Base-by-base conservation (phyloP, 257 asterid species). In the Nicotiana knightiana region DNA sequence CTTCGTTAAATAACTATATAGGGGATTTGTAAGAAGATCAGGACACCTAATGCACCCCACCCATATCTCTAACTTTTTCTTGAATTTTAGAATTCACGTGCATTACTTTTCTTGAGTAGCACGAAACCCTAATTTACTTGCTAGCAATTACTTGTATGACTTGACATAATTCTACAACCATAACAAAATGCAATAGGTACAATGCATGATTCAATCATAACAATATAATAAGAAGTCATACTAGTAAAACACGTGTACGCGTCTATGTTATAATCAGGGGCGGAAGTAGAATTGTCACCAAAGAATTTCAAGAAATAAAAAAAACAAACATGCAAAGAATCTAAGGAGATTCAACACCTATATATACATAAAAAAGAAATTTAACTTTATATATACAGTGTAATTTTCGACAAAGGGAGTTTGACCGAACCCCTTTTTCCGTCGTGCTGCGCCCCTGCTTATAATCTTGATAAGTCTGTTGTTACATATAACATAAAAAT, bases 1-100 rank as follows among this genome's bases (percentile, higher is more conserved):
- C 70, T 28, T 64, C 43, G 70, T 64, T 64, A 64, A 64, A 28
- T 64, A 64, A 64, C 70, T 12, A 64, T 16, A 26, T 26, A 63
- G 16, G 12, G 51, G 51, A 43, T 53, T 53, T 53, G 58, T 18
- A 53, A 53, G 58, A 53, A 53, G 58, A 53, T 53, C 5, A 13
- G 58, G 18, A 53, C 58, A 13, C 30, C 13, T 63, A 11, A 9
- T 21, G 35, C 33, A 61, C 16, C 33, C 33, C 33, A 61, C 33
- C 3, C 68, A 11, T 63, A 63, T 63, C 67, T 63, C 68, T 26
- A 63, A 4, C 18, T 7, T 63, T 43, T 28, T 63, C 68, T 71
- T 75, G 80, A 51, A 75, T 26, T 8, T 75, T 75, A 75, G 63
- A 75, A 51, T 51, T 51, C 80, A 75, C 80, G 80, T 75, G 80